Evolutionary conservation across 2,329 filamentous ascomycete genomes (phyloP).

Genomic region (Chrysoporthe deuterocubensis): DNA sequence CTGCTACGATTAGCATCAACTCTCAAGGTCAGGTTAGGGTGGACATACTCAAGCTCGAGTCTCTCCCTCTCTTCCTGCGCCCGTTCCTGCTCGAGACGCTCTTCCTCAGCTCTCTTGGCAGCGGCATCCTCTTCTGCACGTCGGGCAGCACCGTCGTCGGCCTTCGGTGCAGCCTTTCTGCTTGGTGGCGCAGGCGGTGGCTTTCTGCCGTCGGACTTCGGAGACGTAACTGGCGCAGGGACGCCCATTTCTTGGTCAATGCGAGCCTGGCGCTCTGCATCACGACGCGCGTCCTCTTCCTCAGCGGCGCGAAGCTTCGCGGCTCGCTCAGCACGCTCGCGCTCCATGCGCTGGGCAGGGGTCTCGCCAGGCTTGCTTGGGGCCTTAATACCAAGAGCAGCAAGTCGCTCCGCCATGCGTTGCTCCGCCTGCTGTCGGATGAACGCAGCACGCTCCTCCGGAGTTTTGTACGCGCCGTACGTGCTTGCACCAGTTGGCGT

Average conservation of each 20-base stretch:
- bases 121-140: constrained; percentile 61
- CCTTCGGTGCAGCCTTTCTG: constrained; percentile 69
- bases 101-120: constrained; percentile 66
- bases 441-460: constrained; percentile 91
- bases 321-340: constrained; percentile 84
- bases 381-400: constrained; percentile 88
- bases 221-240: constrained; percentile 54
- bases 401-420: constrained; percentile 94
- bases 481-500: constrained; percentile 62
- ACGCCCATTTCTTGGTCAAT: constrained; percentile 76
- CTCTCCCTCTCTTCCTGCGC: constrained; percentile 76
- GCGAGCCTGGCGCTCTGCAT: constrained; percentile 82
- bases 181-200: constrained; percentile 79
- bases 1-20: constrained; percentile 52
- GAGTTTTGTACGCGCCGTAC: constrained; percentile 84
- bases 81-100: constrained; percentile 71
- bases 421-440: constrained; percentile 97
- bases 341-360: constrained; percentile 81
- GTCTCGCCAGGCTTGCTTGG: constrained; percentile 80
- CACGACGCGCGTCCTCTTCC: constrained; percentile 88
- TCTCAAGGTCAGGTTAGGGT: constrained; percentile 26
- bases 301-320: constrained; percentile 88
- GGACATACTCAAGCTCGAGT: constrained; percentile 79
- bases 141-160: constrained; percentile 61
- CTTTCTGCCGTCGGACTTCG: constrained; percentile 53